Evolutionary conservation across 306 rosid genomes (phyloP), one percentile per base, ranked within the genome.

Genomic region (Cucumis melo): DNA sequence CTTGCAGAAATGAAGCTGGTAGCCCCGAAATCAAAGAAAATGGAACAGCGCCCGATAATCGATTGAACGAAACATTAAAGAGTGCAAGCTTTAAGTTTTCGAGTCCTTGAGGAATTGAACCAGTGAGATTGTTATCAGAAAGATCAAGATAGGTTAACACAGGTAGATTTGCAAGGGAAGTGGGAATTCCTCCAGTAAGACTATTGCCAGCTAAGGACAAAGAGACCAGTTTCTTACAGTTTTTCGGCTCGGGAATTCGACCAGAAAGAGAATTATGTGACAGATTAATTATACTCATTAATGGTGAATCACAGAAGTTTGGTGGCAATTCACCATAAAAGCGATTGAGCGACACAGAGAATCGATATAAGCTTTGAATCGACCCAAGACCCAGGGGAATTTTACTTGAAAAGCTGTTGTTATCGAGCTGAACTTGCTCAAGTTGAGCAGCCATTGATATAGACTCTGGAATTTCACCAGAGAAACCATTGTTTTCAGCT

Each of bases 351-450:
- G 99, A 92, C 5, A 97, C 99, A 36, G 99, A 91, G 79, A 94
- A 94, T 87, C 97, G 87, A 77, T 94, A 94, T 44, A 94, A 88
- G 86, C 91, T 92, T 78, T 87, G 85, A 44, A 94, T 86, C 56
- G 70, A 42, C 57, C 99, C 99, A 55, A 94, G 91, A 64, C 96
- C 92, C 23, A 77, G 82, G 66, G 99, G 99, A 62, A 94, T 85
- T 81, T 77, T 84, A 48, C 97, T 85, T 3, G 60, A 78, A 75
- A 94, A 89, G 73, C 72, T 86, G 82, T 94, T 94, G 79, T 89
- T 90, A 83, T 94, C 99, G 79, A 94, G 85, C 82, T 94, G 99
- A 87, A 94, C 90, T 82, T 94, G 99, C 88, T 94, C 99, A 72
- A 94, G 84, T 27, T 87, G 90, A 77, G 79, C 65, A 82, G 97